These are phyloP conservation scores for Sporothrix brunneoviolacea DNA, from an alignment of 2,329 filamentous ascomycete species.

Conservation along the genomic window DNA sequence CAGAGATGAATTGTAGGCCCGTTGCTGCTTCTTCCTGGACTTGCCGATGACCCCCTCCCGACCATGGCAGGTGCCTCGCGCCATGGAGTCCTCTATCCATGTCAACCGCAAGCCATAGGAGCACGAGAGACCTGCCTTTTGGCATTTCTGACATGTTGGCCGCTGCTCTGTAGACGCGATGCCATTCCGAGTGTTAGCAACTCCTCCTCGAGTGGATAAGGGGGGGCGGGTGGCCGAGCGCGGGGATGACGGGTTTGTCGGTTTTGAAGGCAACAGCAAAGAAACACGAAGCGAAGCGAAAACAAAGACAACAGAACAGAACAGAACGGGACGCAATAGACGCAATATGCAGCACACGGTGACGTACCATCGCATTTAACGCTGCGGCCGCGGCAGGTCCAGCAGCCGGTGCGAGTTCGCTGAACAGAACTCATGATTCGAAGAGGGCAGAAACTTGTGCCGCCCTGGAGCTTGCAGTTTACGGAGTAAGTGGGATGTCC, in stretches of 20 bases:
- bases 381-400: constrained; percentile 10
- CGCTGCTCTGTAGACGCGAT: neutral
- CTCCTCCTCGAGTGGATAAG: neutral
- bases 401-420: constrained; percentile 10
- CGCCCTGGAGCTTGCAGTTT: neutral
- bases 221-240: neutral
- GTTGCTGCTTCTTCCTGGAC: neutral
- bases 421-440: neutral
- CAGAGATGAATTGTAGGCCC: neutral
- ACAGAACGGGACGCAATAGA: neutral
- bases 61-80: constrained; percentile 8
- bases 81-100: constrained; percentile 10
- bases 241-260: neutral
- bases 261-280: neutral
- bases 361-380: constrained; percentile 10
- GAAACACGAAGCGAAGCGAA: neutral
- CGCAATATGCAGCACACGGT: no score
- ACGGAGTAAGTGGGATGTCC: neutral
- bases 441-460: neutral
- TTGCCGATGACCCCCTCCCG: constrained; percentile 2
- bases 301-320: neutral
- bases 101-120: constrained; percentile 7
- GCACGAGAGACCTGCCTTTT: constrained; percentile 2
- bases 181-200: neutral
- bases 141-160: constrained; percentile 3